These are phyloP conservation scores for Amanita jacksonii DNA, from an alignment of 768 basidiomycete species.

Conservation along the genomic window DNA sequence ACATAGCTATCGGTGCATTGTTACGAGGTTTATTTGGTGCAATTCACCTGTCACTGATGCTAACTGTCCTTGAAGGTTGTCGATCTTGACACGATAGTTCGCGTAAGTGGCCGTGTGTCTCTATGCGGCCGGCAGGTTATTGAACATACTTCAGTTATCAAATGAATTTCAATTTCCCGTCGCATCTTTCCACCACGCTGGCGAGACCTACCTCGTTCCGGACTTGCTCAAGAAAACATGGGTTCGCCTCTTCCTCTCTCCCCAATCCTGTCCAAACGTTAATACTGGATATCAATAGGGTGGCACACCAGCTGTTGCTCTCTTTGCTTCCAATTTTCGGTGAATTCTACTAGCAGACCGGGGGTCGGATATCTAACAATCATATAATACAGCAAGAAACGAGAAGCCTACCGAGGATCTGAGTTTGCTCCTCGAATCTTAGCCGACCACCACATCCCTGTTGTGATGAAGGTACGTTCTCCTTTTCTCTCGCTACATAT, in stretches of 20 bases:
- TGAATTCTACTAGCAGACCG: constrained; percentile 9
- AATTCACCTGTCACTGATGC: not conserved
- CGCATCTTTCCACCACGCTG: constrained; percentile 71
- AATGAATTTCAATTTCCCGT: constrained; percentile 78
- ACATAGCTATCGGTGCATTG: constrained; percentile 31
- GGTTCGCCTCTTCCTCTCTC: constrained; percentile 23
- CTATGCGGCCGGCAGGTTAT: not conserved
- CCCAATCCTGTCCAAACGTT: not conserved
- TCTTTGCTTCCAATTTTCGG: constrained; percentile 59
- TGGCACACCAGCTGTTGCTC: constrained; percentile 54
- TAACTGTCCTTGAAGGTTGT: constrained; percentile 32
- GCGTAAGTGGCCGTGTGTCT: constrained; percentile 28
- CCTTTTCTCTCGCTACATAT: not conserved
- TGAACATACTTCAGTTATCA: constrained; percentile 35
- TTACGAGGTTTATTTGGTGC: constrained; percentile 23
- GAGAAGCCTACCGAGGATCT: constrained; percentile 58
- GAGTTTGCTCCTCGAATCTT: constrained; percentile 66
- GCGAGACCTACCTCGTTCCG: constrained; percentile 76
- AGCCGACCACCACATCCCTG: constrained; percentile 51
- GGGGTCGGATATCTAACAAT: not conserved
- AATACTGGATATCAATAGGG: constrained; percentile 20
- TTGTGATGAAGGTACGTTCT: constrained; percentile 58
- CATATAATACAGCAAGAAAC: constrained; percentile 26
- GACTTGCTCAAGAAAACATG: constrained; percentile 63
- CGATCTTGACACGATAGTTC: constrained; percentile 57